phyloP scores from a whole-genome alignment of 495 filamentous ascomycete genomes.

The Tricharina praecox region DNA sequence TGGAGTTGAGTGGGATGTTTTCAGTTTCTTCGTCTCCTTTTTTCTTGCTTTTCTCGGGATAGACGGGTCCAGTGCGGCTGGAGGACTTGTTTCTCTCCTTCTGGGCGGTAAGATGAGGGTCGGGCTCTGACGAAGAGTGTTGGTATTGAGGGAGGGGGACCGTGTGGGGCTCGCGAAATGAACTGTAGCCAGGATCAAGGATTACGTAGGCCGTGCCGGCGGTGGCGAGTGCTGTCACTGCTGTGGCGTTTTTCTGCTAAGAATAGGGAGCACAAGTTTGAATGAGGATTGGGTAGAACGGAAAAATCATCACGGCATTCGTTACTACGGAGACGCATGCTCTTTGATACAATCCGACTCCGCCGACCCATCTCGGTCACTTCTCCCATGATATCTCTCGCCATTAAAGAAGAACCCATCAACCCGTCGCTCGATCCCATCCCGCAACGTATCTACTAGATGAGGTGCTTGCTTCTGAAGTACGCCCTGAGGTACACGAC shows the following conservation, averaged over 20 bases:
- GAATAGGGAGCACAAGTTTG: neutral
- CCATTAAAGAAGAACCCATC: too few species aligned
- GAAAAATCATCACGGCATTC: neutral
- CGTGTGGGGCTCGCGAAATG: too few species aligned
- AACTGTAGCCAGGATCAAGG: too few species aligned
- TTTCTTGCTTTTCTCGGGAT: neutral
- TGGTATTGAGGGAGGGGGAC: too few species aligned
- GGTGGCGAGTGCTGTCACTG: too few species aligned
- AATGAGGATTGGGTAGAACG: neutral
- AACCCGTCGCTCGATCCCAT: slow-evolving; percentile 21
- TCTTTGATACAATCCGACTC: slow-evolving; percentile 6
- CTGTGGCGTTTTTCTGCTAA: too few species aligned
- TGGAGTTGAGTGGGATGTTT: neutral
- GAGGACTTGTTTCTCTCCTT: too few species aligned
- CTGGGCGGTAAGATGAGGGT: too few species aligned
- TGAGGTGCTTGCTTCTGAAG: slow-evolving; percentile 43
- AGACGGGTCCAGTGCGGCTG: too few species aligned
- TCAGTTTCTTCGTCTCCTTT: neutral
- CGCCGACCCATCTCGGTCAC: slow-evolving; percentile 10
- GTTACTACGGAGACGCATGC: neutral
- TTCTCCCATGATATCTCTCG: neutral
- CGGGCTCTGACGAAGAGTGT: too few species aligned
- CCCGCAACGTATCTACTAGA: slow-evolving; percentile 13
- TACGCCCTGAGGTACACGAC: slow-evolving; percentile 93
- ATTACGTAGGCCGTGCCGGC: too few species aligned